These are phyloP conservation scores for Phytophthora lateralis DNA, from an alignment of 352 stramenopile species.

Conservation along the genomic window DNA sequence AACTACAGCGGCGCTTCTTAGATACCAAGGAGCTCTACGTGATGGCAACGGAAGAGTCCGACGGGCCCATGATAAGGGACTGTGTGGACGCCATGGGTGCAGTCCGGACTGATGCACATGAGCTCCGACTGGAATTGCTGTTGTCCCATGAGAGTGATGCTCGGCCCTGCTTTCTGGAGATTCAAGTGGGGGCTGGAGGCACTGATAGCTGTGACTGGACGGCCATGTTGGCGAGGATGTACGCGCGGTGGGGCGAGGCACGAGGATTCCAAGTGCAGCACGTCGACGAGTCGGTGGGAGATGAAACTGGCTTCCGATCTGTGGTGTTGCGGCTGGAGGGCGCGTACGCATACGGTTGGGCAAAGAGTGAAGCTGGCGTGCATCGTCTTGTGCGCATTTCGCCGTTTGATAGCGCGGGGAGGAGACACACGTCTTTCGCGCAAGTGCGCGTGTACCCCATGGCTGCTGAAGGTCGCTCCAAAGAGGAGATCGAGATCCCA, in stretches of 20 bases:
- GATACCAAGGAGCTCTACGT: slow-evolving; percentile 70
- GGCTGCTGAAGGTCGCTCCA: slow-evolving; percentile 37
- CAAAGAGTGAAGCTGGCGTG: slow-evolving; percentile 94
- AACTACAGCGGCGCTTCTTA: slow-evolving; percentile 53
- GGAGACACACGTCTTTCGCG: slow-evolving; percentile 96
- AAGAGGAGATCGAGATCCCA: slow-evolving; percentile 60
- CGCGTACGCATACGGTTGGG: slow-evolving; percentile 92
- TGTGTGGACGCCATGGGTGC: slow-evolving; percentile 48
- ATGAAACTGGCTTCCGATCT: slow-evolving; percentile 73
- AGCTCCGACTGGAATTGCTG: slow-evolving; percentile 67
- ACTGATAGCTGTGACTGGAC: slow-evolving; percentile 97
- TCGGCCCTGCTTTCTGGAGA: slow-evolving; percentile 79
- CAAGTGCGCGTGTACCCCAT: slow-evolving; percentile 82
- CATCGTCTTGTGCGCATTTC: slow-evolving; percentile 95
- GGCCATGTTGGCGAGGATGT: slow-evolving; percentile 96
- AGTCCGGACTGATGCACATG: slow-evolving; percentile 48
- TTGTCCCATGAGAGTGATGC: slow-evolving; percentile 59
- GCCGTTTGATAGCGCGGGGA: slow-evolving; percentile 94
- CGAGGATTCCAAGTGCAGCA: slow-evolving; percentile 74
- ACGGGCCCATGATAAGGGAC: slow-evolving; percentile 55
- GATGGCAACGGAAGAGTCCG: slow-evolving; percentile 65
- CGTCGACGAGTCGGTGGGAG: slow-evolving; percentile 86
- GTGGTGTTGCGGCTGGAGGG: slow-evolving; percentile 66
- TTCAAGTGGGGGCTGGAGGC: slow-evolving; percentile 87
- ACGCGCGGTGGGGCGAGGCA: slow-evolving; percentile 70